A percentile compares a stretch with the other conserved stretches of the same genome.
phyloP scores from a whole-genome alignment of 1,139 yeast species.

The Hansenula anomala region DNA sequence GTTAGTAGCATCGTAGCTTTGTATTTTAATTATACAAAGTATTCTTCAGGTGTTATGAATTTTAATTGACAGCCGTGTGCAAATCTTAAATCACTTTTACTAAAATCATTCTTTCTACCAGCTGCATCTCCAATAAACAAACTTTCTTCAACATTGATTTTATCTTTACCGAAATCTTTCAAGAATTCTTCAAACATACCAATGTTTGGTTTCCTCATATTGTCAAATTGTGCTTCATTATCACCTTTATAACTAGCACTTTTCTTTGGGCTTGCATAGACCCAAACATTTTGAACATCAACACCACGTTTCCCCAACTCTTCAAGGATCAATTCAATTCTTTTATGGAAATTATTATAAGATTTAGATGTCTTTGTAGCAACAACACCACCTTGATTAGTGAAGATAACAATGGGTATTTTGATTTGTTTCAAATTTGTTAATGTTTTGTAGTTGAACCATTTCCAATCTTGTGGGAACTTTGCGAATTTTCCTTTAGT shows the following conservation, averaged over 20 bases:
- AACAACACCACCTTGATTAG: slow-evolving; percentile 64
- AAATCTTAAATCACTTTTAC: slow-evolving; percentile 70
- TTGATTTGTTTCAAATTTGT: slow-evolving; percentile 25
- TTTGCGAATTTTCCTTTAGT: slow-evolving; percentile 52
- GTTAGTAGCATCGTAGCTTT: slow-evolving; percentile 3
- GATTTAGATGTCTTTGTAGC: slow-evolving; percentile 45
- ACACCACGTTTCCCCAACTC: slow-evolving; percentile 20
- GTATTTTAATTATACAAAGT: slow-evolving; percentile 6
- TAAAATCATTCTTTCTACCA: slow-evolving; percentile 70
- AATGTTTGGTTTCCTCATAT: slow-evolving; percentile 65
- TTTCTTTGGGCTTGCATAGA: slow-evolving; percentile 61
- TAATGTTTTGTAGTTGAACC: slow-evolving; percentile 38
- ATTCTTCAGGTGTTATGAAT: slow-evolving; percentile 64
- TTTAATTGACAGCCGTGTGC: slow-evolving; percentile 51
- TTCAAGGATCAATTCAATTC: slow-evolving; percentile 36
- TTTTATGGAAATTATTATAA: slow-evolving; percentile 39
- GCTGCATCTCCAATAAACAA: slow-evolving; percentile 97
- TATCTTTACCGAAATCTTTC: slow-evolving; percentile 25
- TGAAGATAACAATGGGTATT: slow-evolving; percentile 56
- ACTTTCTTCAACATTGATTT: slow-evolving; percentile 38
- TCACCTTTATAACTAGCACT: slow-evolving; percentile 32
- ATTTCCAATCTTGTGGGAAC: slow-evolving; percentile 66
- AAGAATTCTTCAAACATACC: slow-evolving; percentile 65
- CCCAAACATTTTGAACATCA: slow-evolving; percentile 34
- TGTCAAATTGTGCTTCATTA: slow-evolving; percentile 31